phyloP scores from a whole-genome alignment of 164 flowering plant species.

The Euptelea pleiosperma region DNA sequence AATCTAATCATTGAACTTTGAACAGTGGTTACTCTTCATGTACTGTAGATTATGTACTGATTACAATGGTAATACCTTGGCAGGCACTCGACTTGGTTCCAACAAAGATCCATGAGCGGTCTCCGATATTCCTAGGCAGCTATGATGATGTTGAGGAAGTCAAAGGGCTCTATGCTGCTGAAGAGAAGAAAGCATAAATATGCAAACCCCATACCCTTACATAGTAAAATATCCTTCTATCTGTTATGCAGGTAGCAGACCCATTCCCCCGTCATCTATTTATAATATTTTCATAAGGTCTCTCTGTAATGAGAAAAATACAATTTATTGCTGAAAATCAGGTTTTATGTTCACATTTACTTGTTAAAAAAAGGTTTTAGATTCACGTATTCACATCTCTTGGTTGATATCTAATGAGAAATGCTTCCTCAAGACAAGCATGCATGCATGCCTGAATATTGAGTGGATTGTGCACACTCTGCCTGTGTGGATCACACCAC shows the following conservation, averaged over 20 bases:
- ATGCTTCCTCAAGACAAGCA: too few species aligned
- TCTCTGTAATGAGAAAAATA: conserved; percentile 10
- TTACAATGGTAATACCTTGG: conserved; percentile 10
- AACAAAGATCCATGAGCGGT: conserved; percentile 74
- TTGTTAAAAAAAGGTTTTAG: too few species aligned
- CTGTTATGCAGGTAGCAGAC: background rate
- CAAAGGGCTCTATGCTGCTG: conserved; percentile 80
- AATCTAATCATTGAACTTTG: too few species aligned
- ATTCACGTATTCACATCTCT: too few species aligned
- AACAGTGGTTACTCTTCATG: too few species aligned
- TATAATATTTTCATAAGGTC: conserved; percentile 15
- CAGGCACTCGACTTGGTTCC: conserved; percentile 96
- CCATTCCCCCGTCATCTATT: conserved; percentile 6
- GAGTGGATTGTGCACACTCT: too few species aligned
- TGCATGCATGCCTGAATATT: too few species aligned
- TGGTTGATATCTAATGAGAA: too few species aligned
- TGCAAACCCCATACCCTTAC: background rate
- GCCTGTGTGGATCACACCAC: too few species aligned
- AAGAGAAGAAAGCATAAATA: conserved; percentile 27
- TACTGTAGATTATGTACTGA: background rate
- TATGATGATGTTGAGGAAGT: conserved; percentile 91
- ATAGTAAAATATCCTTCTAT: background rate
- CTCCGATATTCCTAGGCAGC: conserved; percentile 96
- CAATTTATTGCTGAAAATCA: conserved; percentile 15
- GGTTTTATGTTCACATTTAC: background rate